phyloP scores from a whole-genome alignment of 371 early-diverging fungal genomes.

The Gilbertella persicaria region DNA sequence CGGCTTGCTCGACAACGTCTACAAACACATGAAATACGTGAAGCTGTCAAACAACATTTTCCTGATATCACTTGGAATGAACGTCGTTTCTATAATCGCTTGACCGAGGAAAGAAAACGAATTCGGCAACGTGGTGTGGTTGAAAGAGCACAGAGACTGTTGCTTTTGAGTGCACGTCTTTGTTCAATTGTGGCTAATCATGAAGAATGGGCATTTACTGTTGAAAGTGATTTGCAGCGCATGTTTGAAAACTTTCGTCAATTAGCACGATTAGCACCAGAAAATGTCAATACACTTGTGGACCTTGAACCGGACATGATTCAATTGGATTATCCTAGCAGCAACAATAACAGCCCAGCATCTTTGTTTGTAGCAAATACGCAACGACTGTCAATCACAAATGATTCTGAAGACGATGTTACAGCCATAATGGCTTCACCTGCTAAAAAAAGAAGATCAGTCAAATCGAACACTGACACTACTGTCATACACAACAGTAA shows the following conservation, averaged over 20 bases:
- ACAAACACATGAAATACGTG: constrained; percentile 60
- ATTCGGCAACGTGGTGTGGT: constrained; percentile 36
- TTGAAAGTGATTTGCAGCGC: constrained; percentile 33
- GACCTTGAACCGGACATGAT: constrained; percentile 27
- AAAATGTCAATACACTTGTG: constrained; percentile 18
- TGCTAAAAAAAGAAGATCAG: constrained; percentile 34
- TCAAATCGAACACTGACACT: constrained; percentile 11
- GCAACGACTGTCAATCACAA: constrained; percentile 26
- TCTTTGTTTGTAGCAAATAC: constrained; percentile 33
- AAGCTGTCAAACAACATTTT: constrained; percentile 58
- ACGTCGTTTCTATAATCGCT: constrained; percentile 58
- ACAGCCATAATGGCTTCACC: constrained; percentile 15
- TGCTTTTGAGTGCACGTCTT: constrained; percentile 31
- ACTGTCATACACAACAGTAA: constrained; percentile 2
- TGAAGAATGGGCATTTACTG: constrained; percentile 38
- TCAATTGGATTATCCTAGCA: constrained; percentile 13
- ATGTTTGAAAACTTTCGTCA: constrained; percentile 41
- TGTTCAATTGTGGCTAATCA: constrained; percentile 41
- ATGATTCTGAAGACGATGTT: constrained; percentile 8
- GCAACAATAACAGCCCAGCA: not conserved
- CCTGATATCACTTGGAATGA: constrained; percentile 64
- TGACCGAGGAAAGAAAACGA: constrained; percentile 61
- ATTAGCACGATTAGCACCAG: constrained; percentile 19
- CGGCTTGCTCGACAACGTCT: constrained; percentile 40
- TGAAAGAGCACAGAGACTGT: constrained; percentile 34